Base-by-base conservation (phyloP, 2,329 filamentous ascomycete species). In the Periconia sp. region DNA sequence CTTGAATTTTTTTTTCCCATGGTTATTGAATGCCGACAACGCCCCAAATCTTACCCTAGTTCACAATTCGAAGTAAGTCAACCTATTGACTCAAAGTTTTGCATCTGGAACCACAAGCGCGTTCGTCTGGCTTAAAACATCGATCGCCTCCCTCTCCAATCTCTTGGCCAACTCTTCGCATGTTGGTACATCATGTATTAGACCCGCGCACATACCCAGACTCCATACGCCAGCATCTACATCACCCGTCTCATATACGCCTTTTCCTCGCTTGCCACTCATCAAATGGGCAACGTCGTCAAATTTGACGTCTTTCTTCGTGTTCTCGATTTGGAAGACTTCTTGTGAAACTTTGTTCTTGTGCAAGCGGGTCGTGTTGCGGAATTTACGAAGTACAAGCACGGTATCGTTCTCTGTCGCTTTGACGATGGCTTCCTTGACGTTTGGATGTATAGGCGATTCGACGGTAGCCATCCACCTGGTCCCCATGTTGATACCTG, bases 181-280 rank as follows among this genome's bases (percentile, higher is more conserved):
- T 1, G 69, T 74, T 1, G 74, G 74, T 13, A 77, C 71, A 49
- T 77, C 74, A 41, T 78, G 72, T 42, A 78, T 78, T 18, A 78
- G 56, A 95, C 92, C 70, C 94, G 92, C 16, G 91, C 92, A 12
- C 92, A 90, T 28, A 89, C 96, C 92, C 92, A 97, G 26, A 95
- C 88, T 56, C 57, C 60, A 62, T 17, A 64, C 60, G n/a, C 59
- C 57, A 10, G 53, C 54, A 52, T 64, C 57, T 2, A 61, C 52
- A 53, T 62, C 58, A 4, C 58, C 58, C 9, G 52, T 61, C 39
- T 54, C 54, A 35, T 59, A 63, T 9, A 64, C 59, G 3, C 52
- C 51, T 32, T 56, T 50, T 1, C 60, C 60, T 16, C 59, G 48
- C 46, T 59, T 53, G 12, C 60, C 60, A 35, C 56, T 57, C 56